A percentile compares a stretch with the other conserved stretches of the same genome.
phyloP scores from a whole-genome alignment of 228 moss, liverwort and hornwort genomes.

The Sphagnum fallax region DNA sequence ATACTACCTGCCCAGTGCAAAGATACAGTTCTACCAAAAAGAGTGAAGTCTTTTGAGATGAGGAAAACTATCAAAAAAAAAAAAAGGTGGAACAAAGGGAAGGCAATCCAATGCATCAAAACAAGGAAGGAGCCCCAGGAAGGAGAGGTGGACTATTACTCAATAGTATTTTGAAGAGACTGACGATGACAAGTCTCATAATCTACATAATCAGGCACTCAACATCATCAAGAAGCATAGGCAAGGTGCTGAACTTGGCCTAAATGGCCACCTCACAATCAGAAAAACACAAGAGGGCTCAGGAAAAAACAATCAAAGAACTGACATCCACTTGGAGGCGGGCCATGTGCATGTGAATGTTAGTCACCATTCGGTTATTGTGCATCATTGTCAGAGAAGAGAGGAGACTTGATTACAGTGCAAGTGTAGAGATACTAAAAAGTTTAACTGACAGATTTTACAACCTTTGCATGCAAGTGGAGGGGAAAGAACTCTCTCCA shows the following conservation, averaged over 20 bases:
- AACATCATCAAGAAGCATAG: slow-evolving; percentile 30
- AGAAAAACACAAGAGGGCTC: slow-evolving; percentile 37
- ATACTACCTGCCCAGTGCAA: slow-evolving; percentile 10
- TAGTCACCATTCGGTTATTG: slow-evolving; percentile 21
- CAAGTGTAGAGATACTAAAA: slow-evolving; percentile 13
- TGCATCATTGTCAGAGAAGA: slow-evolving; percentile 19
- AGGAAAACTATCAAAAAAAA: slow-evolving; percentile 11
- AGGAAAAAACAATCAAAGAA: slow-evolving; percentile 43
- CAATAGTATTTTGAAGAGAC: slow-evolving; percentile 30
- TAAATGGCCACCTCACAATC: slow-evolving; percentile 19
- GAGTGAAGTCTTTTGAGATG: slow-evolving; percentile 8
- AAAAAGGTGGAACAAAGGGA: slow-evolving; percentile 23
- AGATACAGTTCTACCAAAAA: slow-evolving; percentile 18
- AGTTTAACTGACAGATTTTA: too few species aligned
- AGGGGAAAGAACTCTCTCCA: too few species aligned
- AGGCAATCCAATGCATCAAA: slow-evolving; percentile 30
- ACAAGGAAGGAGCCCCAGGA: slow-evolving; percentile 17
- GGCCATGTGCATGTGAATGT: slow-evolving; percentile 48
- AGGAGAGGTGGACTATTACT: slow-evolving; percentile 22
- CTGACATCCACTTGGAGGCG: slow-evolving; percentile 61
- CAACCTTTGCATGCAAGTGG: too few species aligned
- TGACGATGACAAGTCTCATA: slow-evolving; percentile 15
- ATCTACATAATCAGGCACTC: slow-evolving; percentile 28
- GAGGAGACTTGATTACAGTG: slow-evolving; percentile 29
- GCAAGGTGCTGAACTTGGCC: slow-evolving; percentile 21